These are phyloP conservation scores for Fomitopsis pulvina DNA, from an alignment of 768 basidiomycete genomes.

Conservation along the genomic window DNA sequence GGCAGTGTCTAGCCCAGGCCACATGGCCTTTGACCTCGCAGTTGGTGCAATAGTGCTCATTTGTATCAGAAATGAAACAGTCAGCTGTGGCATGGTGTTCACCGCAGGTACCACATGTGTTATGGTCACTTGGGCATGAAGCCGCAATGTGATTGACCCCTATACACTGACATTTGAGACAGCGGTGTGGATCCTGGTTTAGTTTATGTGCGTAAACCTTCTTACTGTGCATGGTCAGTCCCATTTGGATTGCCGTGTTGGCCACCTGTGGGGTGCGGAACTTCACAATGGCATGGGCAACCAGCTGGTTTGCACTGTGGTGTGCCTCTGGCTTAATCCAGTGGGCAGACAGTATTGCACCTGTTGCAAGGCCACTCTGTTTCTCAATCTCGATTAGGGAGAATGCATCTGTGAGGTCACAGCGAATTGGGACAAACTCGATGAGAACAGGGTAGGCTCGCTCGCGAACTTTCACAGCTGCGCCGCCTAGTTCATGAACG, in stretches of 20 bases:
- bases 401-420: conserved; percentile 4
- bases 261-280: conserved; percentile 16
- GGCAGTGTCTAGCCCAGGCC: conserved; percentile 22
- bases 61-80: conserved; percentile 1
- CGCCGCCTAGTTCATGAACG: not conserved
- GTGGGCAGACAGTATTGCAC: conserved; percentile 8
- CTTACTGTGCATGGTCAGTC: conserved; percentile 15
- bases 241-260: conserved; percentile 19
- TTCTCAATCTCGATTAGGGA: conserved; percentile 9
- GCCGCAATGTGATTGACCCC: conserved; percentile 10
- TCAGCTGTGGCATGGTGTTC: conserved; percentile 11
- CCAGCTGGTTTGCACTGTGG: conserved; percentile 12
- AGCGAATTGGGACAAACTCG: conserved; percentile 15
- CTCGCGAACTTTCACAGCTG: not conserved
- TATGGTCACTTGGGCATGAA: conserved; percentile 7
- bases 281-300: conserved; percentile 20
- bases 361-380: not conserved
- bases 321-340: conserved; percentile 22
- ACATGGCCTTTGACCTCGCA: conserved; percentile 23
- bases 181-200: conserved; percentile 17
- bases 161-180: conserved; percentile 22
- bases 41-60: conserved; percentile 15
- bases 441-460: not conserved
- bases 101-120: conserved; percentile 16
- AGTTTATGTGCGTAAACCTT: conserved; percentile 11